Evolutionary conservation across 2,329 filamentous ascomycete species (phyloP).

Genomic region (Incumbomyces delicatus): DNA sequence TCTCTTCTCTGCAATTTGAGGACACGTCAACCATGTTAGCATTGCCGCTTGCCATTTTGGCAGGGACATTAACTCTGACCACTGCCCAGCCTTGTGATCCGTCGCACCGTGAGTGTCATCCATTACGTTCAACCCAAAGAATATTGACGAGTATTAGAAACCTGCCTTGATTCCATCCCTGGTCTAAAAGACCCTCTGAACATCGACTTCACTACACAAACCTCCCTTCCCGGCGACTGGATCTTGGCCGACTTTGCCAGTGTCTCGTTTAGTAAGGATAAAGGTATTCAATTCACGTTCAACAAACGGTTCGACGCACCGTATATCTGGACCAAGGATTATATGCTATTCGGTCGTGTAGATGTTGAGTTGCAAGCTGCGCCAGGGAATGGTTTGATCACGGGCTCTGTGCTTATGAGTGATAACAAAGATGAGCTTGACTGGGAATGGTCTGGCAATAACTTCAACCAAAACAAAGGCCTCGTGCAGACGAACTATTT

Average conservation of each 20-base stretch:
- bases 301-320: conserved; percentile 40
- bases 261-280: conserved; percentile 58
- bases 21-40: background rate
- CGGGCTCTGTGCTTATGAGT: conserved; percentile 87
- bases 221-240: conserved; percentile 51
- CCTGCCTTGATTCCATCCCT: conserved; percentile 58
- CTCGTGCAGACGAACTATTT: conserved; percentile 91
- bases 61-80: conserved; percentile 2
- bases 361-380: conserved; percentile 40
- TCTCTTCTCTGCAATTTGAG: background rate
- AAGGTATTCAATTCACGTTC: conserved; percentile 43
- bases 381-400: conserved; percentile 71
- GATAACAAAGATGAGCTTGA: conserved; percentile 98
- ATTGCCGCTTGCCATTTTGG: conserved; percentile 5
- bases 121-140: background rate
- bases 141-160: conserved; percentile 3
- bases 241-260: conserved; percentile 58
- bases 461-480: conserved; percentile 54
- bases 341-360: conserved; percentile 46
- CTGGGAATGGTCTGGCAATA: conserved; percentile 82
- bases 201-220: conserved; percentile 72
- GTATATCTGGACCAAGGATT: conserved; percentile 36
- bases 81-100: conserved; percentile 7
- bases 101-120: conserved; percentile 10
- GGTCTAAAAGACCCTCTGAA: conserved; percentile 57